These are phyloP conservation scores for Scedosporium boydii DNA, from an alignment of 2,329 filamentous ascomycete species.

Conservation along the genomic window DNA sequence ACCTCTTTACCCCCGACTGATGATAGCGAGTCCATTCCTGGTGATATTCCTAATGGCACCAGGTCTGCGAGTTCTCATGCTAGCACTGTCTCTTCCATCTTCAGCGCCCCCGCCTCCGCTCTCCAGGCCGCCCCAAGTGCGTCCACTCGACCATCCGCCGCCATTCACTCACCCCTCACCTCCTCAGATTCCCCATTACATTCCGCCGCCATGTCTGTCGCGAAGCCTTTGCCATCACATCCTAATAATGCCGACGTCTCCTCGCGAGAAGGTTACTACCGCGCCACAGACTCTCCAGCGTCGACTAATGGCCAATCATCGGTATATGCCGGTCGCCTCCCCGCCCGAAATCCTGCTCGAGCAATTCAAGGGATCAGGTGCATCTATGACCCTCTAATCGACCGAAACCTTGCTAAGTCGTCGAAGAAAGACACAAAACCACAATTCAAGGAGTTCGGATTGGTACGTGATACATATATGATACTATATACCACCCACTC, in stretches of 20 bases:
- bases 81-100: conserved; percentile 63
- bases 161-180: conserved; percentile 38
- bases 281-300: neutral
- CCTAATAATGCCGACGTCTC: neutral
- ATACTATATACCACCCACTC: conserved; percentile 8
- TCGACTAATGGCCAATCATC: conserved; percentile 16
- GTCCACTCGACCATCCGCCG: conserved; percentile 31
- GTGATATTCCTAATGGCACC: conserved; percentile 60
- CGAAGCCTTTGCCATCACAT: neutral
- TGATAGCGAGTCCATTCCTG: conserved; percentile 49
- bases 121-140: conserved; percentile 30
- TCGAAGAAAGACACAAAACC: conserved; percentile 50
- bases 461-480: conserved; percentile 50
- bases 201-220: neutral
- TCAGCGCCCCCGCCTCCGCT: conserved; percentile 42
- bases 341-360: conserved; percentile 47
- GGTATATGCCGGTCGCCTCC: conserved; percentile 31
- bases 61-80: conserved; percentile 64
- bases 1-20: conserved; percentile 32
- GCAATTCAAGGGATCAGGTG: conserved; percentile 47
- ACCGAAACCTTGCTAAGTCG: conserved; percentile 36
- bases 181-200: conserved; percentile 38
- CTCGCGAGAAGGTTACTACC: neutral
- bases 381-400: conserved; percentile 51
- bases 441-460: conserved; percentile 53